Base-by-base conservation (phyloP, 352 stramenopile genomes). In the Phytopythium vexans region DNA sequence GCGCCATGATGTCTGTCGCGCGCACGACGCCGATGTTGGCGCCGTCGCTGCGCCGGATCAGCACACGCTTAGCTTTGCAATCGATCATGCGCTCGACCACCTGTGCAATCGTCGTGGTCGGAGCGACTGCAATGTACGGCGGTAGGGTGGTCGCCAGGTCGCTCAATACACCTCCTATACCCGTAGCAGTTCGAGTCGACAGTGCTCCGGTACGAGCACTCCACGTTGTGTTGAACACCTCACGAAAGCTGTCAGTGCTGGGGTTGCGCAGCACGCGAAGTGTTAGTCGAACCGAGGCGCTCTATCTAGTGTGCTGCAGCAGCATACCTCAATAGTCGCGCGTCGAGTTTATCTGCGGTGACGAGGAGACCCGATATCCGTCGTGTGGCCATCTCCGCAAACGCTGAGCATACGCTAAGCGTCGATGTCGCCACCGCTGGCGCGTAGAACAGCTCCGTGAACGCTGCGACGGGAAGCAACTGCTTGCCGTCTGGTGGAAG, bases 81-180 rank as follows among this genome's bases (percentile, higher is more conserved):
- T 69, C 42, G 3, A 77, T 46, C 74, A 90, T 88, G 9, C 54
- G 56, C 5, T 66, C 49, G 42, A 88, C 55, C n/a, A 72, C 66
- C 41, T 55, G 62, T 1, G 72, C 74, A 15, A 87, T 56, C 2
- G 77, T 85, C 14, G 62, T 55, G 7, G 82, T 56, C 8, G 40
- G 31, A 16, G 39, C 4, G 7, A 42, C n/a, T 11, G 31, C 8
- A 1, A 10, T 21, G 9, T 32, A 49, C 6, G 12, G n/a, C 8
- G 49, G 8, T 3, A 55, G 31, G 21, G 21, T 27, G 21, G 21
- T 27, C 21, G 21, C 21, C 21, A 27, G 21, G 21, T 27, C 21
- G 21, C 21, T 27, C 21, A 27, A 27, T 27, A 27, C 21, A 2
- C 21, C 21, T 2, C 21, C 21, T 27, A 27, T 27, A 27, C 21